Base-by-base conservation (phyloP, 2,329 filamentous ascomycete genomes). In the Pseudogymnoascus sp. region DNA sequence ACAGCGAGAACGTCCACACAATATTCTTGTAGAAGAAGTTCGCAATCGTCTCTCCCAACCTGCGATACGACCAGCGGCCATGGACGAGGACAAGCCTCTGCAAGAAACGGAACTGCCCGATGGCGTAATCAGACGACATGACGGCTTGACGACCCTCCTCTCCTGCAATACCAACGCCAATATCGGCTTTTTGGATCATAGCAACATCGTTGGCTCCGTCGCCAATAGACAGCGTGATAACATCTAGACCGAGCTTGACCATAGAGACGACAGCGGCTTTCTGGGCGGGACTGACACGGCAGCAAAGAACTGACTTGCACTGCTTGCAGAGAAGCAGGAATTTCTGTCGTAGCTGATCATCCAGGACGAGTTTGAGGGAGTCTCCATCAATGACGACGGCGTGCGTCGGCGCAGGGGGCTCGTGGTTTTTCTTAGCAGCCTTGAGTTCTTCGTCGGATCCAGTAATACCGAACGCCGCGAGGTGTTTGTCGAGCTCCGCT, bases 1-100 rank as follows among this genome's bases (percentile, higher is more conserved):
- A 97, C 64, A 99, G 89, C 47, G 89, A 85, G 73, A 97, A 95
- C 0, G 91, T 95, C 95, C 95, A 99, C 62, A 97, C 88, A 77
- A 99, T 89, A 79, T 97, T 99, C 88, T 99, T 99, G 85, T 97
- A 99, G 81, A 99, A 99, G 82, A 99, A 99, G 76, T 97, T 99
- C 75, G 92, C 91, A 72, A 96, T 96, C 57, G 88, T 90, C 79
- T 99, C 95, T 23, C 89, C 91, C 74, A 99, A 80, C 70, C 95
- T 86, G 62, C 93, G 86, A 78, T 99, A 99, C 16, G 92, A 96
- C 91, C 93, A 97, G 64, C 93, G 86, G 64, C 93, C 93, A 73
- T 97, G 93, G 4, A 97, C 92, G 16, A 97, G 83, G 34, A 97
- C 84, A 66, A 97, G 80, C 62, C 93, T 82, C 70, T 92, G 88